A percentile compares a stretch with the other conserved stretches of the same genome.
Evolutionary conservation across 495 filamentous ascomycete genomes (phyloP).

Genomic region (Penicillium robsamsonii): DNA sequence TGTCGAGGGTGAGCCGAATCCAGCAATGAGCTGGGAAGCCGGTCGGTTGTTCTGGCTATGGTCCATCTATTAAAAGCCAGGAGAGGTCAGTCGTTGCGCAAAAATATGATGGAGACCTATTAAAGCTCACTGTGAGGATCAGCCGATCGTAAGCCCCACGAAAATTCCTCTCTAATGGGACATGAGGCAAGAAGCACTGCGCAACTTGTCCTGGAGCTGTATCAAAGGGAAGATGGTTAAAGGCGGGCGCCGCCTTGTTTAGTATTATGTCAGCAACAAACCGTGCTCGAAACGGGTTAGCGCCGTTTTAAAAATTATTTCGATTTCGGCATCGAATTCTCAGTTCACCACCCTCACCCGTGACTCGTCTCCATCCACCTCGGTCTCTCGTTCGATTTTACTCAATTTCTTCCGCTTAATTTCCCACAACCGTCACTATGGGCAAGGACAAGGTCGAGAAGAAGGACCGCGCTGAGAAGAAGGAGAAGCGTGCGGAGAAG

Average conservation of each 20-base stretch:
- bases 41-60: slow-evolving; percentile 31
- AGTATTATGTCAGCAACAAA: slow-evolving; percentile 35
- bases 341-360: slow-evolving; percentile 28
- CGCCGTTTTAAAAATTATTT: slow-evolving; percentile 48
- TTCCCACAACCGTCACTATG: slow-evolving; percentile 39
- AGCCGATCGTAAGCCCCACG: not conserved
- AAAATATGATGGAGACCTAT: not conserved
- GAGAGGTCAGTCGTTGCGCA: not conserved
- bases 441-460: slow-evolving; percentile 59
- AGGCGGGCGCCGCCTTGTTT: slow-evolving; percentile 18
- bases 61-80: slow-evolving; percentile 27
- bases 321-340: slow-evolving; percentile 30
- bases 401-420: slow-evolving; percentile 15
- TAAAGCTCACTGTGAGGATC: slow-evolving; percentile 1
- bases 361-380: slow-evolving; percentile 21
- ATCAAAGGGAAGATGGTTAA: slow-evolving; percentile 2
- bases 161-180: not conserved
- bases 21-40: slow-evolving; percentile 34
- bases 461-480: slow-evolving; percentile 74
- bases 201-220: not conserved
- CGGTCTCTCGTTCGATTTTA: slow-evolving; percentile 19
- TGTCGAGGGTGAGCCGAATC: slow-evolving; percentile 33
- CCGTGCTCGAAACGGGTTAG: slow-evolving; percentile 35
- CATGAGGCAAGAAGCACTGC: slow-evolving; percentile 7
- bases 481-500: slow-evolving; percentile 74